A percentile compares a stretch with the other conserved stretches of the same genome.
Conservation (phyloP, 768 basidiomycete species). For the Termitomyces sp. region DNA sequence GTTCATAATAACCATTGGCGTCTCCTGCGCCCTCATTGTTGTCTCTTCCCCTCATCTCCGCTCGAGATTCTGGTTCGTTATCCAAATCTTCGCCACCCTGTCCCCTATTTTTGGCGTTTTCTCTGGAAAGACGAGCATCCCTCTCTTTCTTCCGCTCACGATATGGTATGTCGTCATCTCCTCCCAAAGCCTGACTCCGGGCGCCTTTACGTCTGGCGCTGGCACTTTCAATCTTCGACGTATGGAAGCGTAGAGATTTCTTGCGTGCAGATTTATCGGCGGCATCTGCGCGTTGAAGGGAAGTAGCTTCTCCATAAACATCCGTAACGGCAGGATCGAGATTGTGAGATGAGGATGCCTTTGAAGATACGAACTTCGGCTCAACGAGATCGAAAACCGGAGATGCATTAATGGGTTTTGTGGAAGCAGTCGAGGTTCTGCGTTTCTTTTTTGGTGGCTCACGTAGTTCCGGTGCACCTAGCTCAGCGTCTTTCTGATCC, state of each 20-base stretch:
- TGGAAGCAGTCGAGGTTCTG: constrained; percentile 36
- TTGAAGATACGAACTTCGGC: constrained; percentile 57
- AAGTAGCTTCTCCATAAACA: constrained; percentile 69
- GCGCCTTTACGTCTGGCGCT: constrained; percentile 71
- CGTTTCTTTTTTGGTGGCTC: constrained; percentile 60
- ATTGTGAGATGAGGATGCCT: constrained; percentile 20
- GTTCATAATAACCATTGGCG: constrained; percentile 83
- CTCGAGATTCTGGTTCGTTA: constrained; percentile 38
- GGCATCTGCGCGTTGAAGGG: constrained; percentile 65
- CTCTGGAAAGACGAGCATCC: constrained; percentile 50
- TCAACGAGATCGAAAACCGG: constrained; percentile 75
- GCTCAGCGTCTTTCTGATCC: constrained; percentile 24
- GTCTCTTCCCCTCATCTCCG: constrained; percentile 26
- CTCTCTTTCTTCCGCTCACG: constrained; percentile 64
- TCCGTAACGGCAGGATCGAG: constrained; percentile 26
- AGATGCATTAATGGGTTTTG: constrained; percentile 23
- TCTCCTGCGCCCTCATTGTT: constrained; percentile 37
- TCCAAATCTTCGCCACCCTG: constrained; percentile 67
- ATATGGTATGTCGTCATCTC: constrained; percentile 95
- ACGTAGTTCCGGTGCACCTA: constrained; percentile 17
- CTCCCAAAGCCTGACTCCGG: constrained; percentile 63
- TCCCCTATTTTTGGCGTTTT: constrained; percentile 36
- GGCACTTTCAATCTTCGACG: constrained; percentile 82
- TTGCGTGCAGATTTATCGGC: constrained; percentile 79
- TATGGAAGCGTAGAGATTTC: constrained; percentile 88